phyloP scores from a whole-genome alignment of 768 basidiomycete genomes.

The Panus rudis region DNA sequence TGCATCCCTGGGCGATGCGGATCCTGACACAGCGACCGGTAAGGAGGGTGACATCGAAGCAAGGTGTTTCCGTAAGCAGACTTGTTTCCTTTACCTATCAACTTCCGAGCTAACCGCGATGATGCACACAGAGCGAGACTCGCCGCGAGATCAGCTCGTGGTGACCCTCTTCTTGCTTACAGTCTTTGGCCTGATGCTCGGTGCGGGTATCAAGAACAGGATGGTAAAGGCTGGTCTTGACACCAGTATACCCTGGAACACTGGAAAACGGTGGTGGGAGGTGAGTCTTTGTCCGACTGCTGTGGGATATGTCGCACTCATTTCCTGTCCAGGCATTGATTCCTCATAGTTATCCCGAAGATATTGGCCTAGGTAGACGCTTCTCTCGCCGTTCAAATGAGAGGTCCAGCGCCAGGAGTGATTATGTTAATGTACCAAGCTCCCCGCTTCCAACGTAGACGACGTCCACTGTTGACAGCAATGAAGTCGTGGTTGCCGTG shows the following conservation, averaged over 20 bases:
- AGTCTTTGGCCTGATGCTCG: conserved; percentile 78
- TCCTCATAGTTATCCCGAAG: conserved; percentile 38
- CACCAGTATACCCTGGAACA: conserved; percentile 54
- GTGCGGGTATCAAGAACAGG: conserved; percentile 76
- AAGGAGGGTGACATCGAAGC: conserved; percentile 96
- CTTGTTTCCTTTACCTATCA: conserved; percentile 12
- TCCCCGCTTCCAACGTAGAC: no score
- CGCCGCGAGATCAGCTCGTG: conserved; percentile 89
- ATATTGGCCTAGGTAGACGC: conserved; percentile 39
- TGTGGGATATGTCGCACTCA: conserved; percentile 14
- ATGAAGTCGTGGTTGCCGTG: no score
- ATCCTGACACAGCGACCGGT: conserved; percentile 90
- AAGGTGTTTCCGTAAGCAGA: conserved; percentile 82
- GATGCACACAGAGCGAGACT: conserved; percentile 73
- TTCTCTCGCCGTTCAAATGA: conserved; percentile 17
- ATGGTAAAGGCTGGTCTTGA: conserved; percentile 75
- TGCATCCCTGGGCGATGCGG: conserved; percentile 76
- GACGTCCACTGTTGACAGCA: no score
- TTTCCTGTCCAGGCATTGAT: conserved; percentile 39
- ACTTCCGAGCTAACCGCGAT: not conserved
- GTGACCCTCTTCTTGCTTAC: conserved; percentile 87
- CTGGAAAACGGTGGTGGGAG: conserved; percentile 78
- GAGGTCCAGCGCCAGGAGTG: conserved; percentile 32
- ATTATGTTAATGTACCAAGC: conserved; percentile 39
- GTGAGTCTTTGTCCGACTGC: conserved; percentile 31